Evolutionary conservation across 73 alveolate genomes (phyloP), one percentile per base, ranked within the genome.

Genomic region (Paramecium sonneborni): DNA sequence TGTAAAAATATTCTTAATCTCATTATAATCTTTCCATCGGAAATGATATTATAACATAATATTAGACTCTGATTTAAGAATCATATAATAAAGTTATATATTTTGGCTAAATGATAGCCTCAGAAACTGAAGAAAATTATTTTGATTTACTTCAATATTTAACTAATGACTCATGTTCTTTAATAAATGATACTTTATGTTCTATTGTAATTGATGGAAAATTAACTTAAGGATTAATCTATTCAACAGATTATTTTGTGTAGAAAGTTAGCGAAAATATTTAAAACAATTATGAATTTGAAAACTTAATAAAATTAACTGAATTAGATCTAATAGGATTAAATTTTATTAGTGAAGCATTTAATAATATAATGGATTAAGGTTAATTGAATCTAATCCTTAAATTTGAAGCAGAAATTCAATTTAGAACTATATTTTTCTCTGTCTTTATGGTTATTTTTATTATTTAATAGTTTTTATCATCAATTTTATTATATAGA

Each of bases 161-260:
- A 37, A 41, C 69, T 12, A 38, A 43, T 14, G 30, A 79, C 12
- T 21, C 55, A 20, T 79, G 90, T 24, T 2, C 10, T 5, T 12
- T 79, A 10, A 79, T 79, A 2, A 14, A 79, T 43, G 57, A 72
- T 72, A 35, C 46, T 6, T 15, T 39, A 2, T 79, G 90, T 79
- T 8, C 90, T 11, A 79, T 37, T 39, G 37, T 79, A 6, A 43
- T 79, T 43, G 74, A 44, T 79, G 90, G 90, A 18, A 79, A 79
- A 41, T 43, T 79, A 79, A 23, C 44, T 15, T 20, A 26, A 30
- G 90, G 90, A 1, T 23, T 38, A 21, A 43, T 79, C 2, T 39
- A 46, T 79, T 57, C 76, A 21, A 23, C 32, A 18, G 14, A 4
- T 32, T 79, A 79, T 79, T 79, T 39, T 24, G 55, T 14, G 0